phyloP scores from a whole-genome alignment of 1,284 basidiomycete genomes.

The Marasmius oreades region DNA sequence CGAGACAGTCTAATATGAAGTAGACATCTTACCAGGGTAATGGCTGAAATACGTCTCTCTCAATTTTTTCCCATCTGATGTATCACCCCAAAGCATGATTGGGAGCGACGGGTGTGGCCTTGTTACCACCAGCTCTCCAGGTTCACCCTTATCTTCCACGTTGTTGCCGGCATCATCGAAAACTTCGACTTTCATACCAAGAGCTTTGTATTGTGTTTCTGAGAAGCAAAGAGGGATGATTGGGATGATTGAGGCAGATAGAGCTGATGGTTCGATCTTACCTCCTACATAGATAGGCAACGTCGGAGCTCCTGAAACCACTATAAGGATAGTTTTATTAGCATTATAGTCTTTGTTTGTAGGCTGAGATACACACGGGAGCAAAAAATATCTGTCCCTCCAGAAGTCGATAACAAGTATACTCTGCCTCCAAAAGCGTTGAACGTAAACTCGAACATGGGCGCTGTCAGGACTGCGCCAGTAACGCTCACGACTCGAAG shows the following conservation, averaged over 20 bases:
- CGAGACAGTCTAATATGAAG: background rate
- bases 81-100: slow-evolving; percentile 74
- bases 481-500: slow-evolving; percentile 64
- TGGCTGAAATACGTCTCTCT: slow-evolving; percentile 74
- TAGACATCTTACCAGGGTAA: slow-evolving; percentile 44
- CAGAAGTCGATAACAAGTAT: slow-evolving; percentile 66
- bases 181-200: slow-evolving; percentile 65
- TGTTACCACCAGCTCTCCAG: slow-evolving; percentile 68
- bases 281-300: slow-evolving; percentile 55
- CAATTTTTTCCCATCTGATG: slow-evolving; percentile 55
- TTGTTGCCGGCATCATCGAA: slow-evolving; percentile 54
- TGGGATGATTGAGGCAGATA: background rate
- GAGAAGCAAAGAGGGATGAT: background rate
- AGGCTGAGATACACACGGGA: slow-evolving; percentile 39
- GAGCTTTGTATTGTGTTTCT: slow-evolving; percentile 62
- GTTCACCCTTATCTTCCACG: slow-evolving; percentile 50
- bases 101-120: slow-evolving; percentile 85
- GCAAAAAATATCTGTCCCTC: slow-evolving; percentile 81
- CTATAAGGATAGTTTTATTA: slow-evolving; percentile 25
- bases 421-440: slow-evolving; percentile 57
- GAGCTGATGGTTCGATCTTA: slow-evolving; percentile 16
- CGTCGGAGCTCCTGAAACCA: slow-evolving; percentile 40
- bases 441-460: slow-evolving; percentile 68
- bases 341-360: background rate
- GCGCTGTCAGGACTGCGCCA: slow-evolving; percentile 75